Evolutionary conservation across 192 early-diverging fungal genomes (phyloP).

Genomic region (Coemansia sp.): DNA sequence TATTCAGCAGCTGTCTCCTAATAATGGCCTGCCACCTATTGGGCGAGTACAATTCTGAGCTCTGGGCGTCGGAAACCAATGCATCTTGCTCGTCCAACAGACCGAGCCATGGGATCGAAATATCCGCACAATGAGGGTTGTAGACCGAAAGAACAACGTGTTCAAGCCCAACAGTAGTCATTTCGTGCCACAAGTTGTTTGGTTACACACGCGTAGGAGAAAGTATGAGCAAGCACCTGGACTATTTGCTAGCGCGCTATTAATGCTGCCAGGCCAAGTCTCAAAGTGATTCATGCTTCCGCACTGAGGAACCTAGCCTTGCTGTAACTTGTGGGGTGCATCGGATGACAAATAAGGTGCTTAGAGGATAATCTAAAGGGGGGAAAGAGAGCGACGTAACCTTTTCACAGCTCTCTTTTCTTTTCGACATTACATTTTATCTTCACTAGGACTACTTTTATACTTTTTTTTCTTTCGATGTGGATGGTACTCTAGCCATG

Average conservation of each 20-base stretch:
- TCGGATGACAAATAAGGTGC: no score
- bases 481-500: background rate
- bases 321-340: no score
- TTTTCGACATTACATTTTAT: background rate
- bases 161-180: background rate
- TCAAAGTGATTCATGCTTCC: no score
- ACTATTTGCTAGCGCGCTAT: no score
- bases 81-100: background rate
- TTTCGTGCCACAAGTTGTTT: no score
- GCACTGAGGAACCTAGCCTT: no score
- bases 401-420: background rate
- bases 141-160: background rate
- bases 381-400: no score
- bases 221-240: no score
- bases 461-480: background rate
- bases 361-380: no score
- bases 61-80: background rate
- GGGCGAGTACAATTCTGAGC: background rate
- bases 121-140: background rate
- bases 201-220: no score
- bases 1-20: slow-evolving; percentile 12
- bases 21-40: slow-evolving; percentile 10
- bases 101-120: slow-evolving; percentile 4
- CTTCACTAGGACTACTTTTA: background rate
- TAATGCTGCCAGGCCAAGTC: no score